Evolutionary conservation across 2,329 filamentous ascomycete species (phyloP).

Genomic region (Colletotrichum horii): DNA sequence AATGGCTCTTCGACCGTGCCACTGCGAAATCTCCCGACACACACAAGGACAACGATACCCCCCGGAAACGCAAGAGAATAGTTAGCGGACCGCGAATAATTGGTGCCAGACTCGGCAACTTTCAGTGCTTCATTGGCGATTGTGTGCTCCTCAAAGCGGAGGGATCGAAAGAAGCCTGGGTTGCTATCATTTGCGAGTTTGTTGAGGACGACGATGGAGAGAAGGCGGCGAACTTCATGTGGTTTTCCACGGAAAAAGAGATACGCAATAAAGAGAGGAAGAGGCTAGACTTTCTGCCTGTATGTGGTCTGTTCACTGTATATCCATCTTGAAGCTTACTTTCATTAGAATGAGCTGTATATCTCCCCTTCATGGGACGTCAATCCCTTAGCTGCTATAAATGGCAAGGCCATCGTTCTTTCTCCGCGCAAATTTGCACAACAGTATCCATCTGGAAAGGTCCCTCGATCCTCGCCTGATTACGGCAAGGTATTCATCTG

Average conservation of each 20-base stretch:
- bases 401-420: conserved; percentile 83
- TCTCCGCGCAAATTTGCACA: conserved; percentile 72
- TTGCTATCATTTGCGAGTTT: conserved; percentile 87
- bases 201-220: conserved; percentile 74
- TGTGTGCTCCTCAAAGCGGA: conserved; percentile 87
- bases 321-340: not conserved
- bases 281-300: conserved; percentile 76
- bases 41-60: not conserved
- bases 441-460: conserved; percentile 75
- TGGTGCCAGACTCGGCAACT: conserved; percentile 81
- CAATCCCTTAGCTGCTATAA: conserved; percentile 88
- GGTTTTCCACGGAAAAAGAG: conserved; percentile 93
- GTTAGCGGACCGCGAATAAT: conserved; percentile 55
- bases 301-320: conserved; percentile 38
- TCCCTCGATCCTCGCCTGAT: conserved; percentile 75
- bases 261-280: conserved; percentile 85
- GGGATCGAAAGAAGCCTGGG: conserved; percentile 87
- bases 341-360: conserved; percentile 81
- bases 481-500: conserved; percentile 90
- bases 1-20: conserved; percentile 73
- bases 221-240: conserved; percentile 89
- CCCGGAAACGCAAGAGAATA: not conserved
- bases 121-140: conserved; percentile 83
- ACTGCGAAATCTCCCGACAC: conserved; percentile 4
- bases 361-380: conserved; percentile 86